Percentiles rank a stretch among this genome's conserved stretches.
phyloP scores from a whole-genome alignment of 2,329 filamentous ascomycete genomes.

The Cercospora sojina region DNA sequence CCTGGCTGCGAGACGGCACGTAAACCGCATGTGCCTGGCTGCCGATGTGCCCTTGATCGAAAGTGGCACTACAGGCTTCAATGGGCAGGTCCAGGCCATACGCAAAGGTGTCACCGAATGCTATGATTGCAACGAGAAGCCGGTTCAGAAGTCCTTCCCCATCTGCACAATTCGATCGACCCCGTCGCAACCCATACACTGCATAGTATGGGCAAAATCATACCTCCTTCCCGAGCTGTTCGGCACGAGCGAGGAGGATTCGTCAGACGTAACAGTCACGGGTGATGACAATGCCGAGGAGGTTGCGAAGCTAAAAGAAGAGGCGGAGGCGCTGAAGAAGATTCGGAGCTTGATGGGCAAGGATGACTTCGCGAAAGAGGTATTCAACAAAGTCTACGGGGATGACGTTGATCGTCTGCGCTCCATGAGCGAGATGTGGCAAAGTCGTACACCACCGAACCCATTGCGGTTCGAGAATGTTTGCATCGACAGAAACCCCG shows the following conservation, averaged over 20 bases:
- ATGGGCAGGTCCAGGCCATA: conserved; percentile 96
- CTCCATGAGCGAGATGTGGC: conserved; percentile 97
- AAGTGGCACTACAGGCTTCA: conserved; percentile 96
- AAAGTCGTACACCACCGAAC: conserved; percentile 70
- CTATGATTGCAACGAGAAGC: conserved; percentile 91
- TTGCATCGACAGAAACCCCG: conserved; percentile 27
- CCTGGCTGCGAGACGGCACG: conserved; percentile 86
- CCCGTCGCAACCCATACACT: conserved; percentile 93
- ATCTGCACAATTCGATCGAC: conserved; percentile 97
- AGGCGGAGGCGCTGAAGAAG: conserved; percentile 77
- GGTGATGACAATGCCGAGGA: conserved; percentile 84
- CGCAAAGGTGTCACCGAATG: conserved; percentile 83
- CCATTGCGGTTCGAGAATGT: conserved; percentile 66
- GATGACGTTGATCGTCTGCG: conserved; percentile 78
- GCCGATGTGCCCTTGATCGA: conserved; percentile 89
- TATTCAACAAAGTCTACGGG: conserved; percentile 92
- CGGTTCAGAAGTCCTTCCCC: conserved; percentile 86
- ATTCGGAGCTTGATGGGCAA: conserved; percentile 81
- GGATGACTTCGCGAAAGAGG: conserved; percentile 69
- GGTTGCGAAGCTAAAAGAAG: conserved; percentile 81
- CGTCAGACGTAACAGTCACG: conserved; percentile 73
- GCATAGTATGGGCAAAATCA: conserved; percentile 98
- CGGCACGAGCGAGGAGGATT: conserved; percentile 83
- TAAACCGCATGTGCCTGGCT: conserved; percentile 95
- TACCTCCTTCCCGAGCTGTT: conserved; percentile 95